Evolutionary conservation across 352 stramenopile species (phyloP).

Genomic region (Phytophthora colocasiae): DNA sequence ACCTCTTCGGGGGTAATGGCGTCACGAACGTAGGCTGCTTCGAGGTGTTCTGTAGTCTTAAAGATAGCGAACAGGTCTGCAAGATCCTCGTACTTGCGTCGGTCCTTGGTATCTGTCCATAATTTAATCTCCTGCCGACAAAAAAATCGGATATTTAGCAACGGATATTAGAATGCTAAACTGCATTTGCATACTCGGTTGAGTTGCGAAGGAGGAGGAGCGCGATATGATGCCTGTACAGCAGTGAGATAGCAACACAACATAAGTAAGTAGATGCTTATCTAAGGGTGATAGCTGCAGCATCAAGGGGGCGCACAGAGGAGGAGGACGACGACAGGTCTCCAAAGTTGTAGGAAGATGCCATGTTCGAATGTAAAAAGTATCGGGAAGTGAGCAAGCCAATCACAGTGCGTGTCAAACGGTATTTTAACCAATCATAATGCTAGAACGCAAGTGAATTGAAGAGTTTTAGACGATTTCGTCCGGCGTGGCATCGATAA

Average conservation of each 20-base stretch:
- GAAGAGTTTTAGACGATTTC: slow-evolving; percentile 46
- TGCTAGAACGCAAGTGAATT: slow-evolving; percentile 3
- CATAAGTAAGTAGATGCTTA: not conserved
- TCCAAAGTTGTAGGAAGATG: slow-evolving; percentile 36
- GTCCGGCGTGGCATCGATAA: slow-evolving; percentile 83
- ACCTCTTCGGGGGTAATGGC: slow-evolving; percentile 93
- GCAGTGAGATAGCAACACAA: not conserved
- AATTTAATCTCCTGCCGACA: slow-evolving; percentile 73
- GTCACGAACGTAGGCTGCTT: slow-evolving; percentile 97
- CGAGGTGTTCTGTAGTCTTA: slow-evolving; percentile 97
- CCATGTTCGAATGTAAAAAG: slow-evolving; percentile 21
- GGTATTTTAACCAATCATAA: slow-evolving; percentile 28
- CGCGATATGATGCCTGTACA: slow-evolving; percentile 31
- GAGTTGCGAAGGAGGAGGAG: slow-evolving; percentile 29
- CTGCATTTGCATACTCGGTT: slow-evolving; percentile 33
- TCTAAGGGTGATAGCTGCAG: not conserved
- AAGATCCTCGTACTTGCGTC: slow-evolving; percentile 89
- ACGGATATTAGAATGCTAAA: too few species aligned
- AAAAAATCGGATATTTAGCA: not conserved
- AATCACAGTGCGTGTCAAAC: slow-evolving; percentile 31
- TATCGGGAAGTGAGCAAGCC: slow-evolving; percentile 8
- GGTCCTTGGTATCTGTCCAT: slow-evolving; percentile 85
- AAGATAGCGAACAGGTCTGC: slow-evolving; percentile 97
- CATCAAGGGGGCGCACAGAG: slow-evolving; percentile 10
- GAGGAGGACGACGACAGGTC: slow-evolving; percentile 31